These are phyloP conservation scores for Cladosporium cucumerinum DNA, from an alignment of 2,329 filamentous ascomycete genomes.

Conservation along the genomic window DNA sequence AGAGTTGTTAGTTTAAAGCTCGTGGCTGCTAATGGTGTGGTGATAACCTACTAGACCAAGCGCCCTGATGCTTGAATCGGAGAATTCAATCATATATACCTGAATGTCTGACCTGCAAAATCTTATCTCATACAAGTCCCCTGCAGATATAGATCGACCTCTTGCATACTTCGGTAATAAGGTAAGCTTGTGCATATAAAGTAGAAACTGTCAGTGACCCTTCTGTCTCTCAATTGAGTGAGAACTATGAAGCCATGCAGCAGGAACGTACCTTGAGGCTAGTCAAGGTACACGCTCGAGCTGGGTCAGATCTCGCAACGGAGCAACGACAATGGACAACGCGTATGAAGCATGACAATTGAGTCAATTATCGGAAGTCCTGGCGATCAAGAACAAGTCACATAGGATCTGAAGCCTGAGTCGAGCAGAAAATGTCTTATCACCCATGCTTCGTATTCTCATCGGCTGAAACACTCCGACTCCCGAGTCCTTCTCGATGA, in stretches of 20 bases:
- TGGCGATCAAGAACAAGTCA: neutral
- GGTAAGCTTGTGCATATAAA: neutral
- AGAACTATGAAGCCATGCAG: neutral
- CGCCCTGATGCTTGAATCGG: neutral
- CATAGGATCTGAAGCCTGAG: neutral
- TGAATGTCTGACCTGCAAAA: too few species aligned
- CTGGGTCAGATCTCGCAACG: neutral
- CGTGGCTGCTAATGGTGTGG: neutral
- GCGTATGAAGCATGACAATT: too few species aligned
- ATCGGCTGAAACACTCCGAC: neutral
- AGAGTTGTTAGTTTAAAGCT: neutral
- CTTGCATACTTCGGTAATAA: neutral
- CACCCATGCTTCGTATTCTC: neutral
- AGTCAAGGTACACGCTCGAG: too few species aligned
- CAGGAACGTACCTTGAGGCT: neutral
- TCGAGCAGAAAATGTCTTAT: neutral
- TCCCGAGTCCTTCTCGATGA: neutral
- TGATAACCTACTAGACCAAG: slow-evolving; percentile 1
- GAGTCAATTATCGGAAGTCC: neutral
- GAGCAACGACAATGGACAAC: too few species aligned
- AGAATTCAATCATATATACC: too few species aligned
- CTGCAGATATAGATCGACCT: too few species aligned
- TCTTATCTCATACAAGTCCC: too few species aligned
- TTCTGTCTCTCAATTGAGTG: too few species aligned
- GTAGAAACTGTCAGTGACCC: too few species aligned